These are phyloP conservation scores for Ceratobasidium sp. DNA, from an alignment of 1,284 basidiomycete genomes.

Conservation along the genomic window DNA sequence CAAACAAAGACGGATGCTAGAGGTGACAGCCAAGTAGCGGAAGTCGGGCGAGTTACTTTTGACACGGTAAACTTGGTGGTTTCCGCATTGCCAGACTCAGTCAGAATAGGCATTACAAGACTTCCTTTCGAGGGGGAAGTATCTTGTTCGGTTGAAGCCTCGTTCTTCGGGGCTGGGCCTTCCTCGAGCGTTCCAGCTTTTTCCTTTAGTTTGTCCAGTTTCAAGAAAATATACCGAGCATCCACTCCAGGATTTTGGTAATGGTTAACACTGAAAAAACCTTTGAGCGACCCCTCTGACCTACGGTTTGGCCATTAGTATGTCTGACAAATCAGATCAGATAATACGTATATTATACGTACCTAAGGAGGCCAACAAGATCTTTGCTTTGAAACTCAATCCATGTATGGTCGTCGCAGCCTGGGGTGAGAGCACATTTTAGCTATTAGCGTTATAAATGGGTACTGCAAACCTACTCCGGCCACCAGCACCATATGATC, in stretches of 20 bases:
- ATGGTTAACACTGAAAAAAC: neutral
- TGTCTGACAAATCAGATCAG: neutral
- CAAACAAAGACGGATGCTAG: no score
- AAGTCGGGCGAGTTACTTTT: no score
- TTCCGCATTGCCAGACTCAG: no score
- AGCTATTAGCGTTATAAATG: neutral
- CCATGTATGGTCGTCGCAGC: constrained; percentile 22
- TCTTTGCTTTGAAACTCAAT: constrained; percentile 8
- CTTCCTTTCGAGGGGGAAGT: no score
- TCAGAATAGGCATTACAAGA: no score
- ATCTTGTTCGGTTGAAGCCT: no score
- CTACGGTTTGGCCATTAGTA: neutral
- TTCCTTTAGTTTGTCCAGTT: neutral
- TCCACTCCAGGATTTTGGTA: constrained; percentile 8
- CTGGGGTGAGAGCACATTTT: neutral
- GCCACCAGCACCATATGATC: neutral
- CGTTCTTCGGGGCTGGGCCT: neutral
- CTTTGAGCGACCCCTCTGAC: constrained; percentile 7
- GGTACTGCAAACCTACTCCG: neutral
- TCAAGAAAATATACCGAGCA: constrained; percentile 13
- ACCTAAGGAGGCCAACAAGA: constrained; percentile 1
- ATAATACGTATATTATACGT: neutral
- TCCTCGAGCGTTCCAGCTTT: neutral
- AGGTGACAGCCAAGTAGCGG: no score
- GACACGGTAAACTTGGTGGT: no score